A percentile compares a stretch with the other conserved stretches of the same genome.
Evolutionary conservation across 1,284 basidiomycete species (phyloP).

Genomic region (Ceratobasidium sp.): DNA sequence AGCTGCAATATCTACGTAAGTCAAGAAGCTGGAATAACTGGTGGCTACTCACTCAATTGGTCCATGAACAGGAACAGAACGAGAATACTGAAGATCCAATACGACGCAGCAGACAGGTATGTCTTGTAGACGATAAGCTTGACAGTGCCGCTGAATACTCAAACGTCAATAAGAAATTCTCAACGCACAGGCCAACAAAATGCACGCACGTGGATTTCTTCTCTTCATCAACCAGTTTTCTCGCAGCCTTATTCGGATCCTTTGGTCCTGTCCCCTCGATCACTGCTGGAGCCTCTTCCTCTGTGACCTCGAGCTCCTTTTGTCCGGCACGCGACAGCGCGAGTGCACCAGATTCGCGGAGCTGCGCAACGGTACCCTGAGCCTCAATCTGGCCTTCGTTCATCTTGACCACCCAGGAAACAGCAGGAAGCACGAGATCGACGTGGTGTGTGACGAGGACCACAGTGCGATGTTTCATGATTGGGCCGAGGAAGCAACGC

Average conservation of each 20-base stretch:
- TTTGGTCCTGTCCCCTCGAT: constrained; percentile 1
- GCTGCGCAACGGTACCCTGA: constrained; percentile 19
- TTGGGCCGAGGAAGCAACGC: constrained; percentile 65
- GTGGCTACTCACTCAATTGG: constrained; percentile 14
- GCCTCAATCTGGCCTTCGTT: constrained; percentile 23
- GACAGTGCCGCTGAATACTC: constrained; percentile 24
- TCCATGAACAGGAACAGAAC: background rate
- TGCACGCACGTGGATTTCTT: constrained; percentile 35
- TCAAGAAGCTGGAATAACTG: background rate
- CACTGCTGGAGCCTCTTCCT: background rate
- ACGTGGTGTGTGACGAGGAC: constrained; percentile 81
- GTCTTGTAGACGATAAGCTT: constrained; percentile 33
- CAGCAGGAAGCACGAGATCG: constrained; percentile 73
- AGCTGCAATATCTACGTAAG: background rate
- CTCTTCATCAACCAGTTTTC: constrained; percentile 40
- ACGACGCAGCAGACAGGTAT: constrained; percentile 37
- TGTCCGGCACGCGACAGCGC: background rate
- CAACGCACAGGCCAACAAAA: background rate
- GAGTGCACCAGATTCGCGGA: constrained; percentile 12
- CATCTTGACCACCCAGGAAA: constrained; percentile 49
- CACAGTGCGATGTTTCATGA: constrained; percentile 71
- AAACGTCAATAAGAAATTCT: background rate
- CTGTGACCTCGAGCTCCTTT: background rate
- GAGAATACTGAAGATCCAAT: constrained; percentile 28
- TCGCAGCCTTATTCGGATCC: constrained; percentile 21